Conservation (phyloP, 108 stramenopile species). For the Cyclostephanos tholiformis region DNA sequence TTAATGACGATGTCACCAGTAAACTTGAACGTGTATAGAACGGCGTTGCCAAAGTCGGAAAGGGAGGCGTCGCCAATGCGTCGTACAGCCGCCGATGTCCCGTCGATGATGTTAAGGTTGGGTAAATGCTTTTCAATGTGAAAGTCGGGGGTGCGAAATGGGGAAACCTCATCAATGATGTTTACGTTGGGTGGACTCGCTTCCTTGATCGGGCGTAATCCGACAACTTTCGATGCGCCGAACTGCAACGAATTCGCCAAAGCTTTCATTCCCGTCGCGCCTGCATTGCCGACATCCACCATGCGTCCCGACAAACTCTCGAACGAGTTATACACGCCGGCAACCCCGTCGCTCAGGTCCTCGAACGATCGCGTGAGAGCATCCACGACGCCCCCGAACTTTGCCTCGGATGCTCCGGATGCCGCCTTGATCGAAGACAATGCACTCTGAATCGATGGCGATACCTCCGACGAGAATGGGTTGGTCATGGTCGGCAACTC, state of each 20-base stretch:
- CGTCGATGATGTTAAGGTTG: not conserved
- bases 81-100: not conserved
- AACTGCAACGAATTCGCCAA: conserved; percentile 8
- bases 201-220: conserved; percentile 1
- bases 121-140: not conserved
- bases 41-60: conserved; percentile 30
- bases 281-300: conserved; percentile 19
- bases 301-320: conserved; percentile 10
- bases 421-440: conserved; percentile 1
- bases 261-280: conserved; percentile 10
- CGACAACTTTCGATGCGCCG: not conserved
- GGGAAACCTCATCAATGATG: not conserved
- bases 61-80: conserved; percentile 29
- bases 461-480: not conserved
- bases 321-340: conserved; percentile 1
- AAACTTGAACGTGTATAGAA: conserved; percentile 23
- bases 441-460: not conserved
- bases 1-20: conserved; percentile 24
- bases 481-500: conserved; percentile 3
- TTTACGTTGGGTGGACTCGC: not conserved
- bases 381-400: not conserved
- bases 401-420: not conserved
- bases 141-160: too few relatives aligned
- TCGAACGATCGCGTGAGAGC: not conserved
- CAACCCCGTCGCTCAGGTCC: not conserved